Evolutionary conservation across 345 rosid genomes (phyloP), one percentile per base, ranked within the genome.

Genomic region (Eucalyptus regnans): DNA sequence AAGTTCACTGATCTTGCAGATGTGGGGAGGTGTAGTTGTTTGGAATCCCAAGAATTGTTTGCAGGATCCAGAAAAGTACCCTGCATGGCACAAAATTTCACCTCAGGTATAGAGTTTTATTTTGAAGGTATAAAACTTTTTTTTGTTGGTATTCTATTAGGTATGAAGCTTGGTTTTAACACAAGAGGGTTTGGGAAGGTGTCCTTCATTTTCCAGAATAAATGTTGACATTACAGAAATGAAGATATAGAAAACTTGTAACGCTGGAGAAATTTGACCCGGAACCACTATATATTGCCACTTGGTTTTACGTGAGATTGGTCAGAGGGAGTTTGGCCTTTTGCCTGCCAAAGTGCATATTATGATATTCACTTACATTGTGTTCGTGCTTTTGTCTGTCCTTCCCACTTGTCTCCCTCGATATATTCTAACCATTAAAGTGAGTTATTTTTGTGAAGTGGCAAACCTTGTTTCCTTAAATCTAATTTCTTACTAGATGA

Each of bases 11-110:
- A 87, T 87, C 89, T 84, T 89, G 80, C 92, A 97, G 99, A 98
- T 96, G 99, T 98, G 99, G 99, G 99, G 99, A 86, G 96, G 99
- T 86, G 94, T 97, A 79, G 93, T 95, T 90, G 97, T 97, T 64
- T 98, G 98, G 98, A 96, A 96, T 89, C 97, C 97, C 18, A 87
- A 20, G 79, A 91, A 89, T 91, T 96, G 99, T 92, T 92, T 88
- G 31, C 91, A 92, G 90, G 91, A 91, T 88, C 89, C 94, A 81
- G 93, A 89, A 92, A 90, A 50, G 89, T 43, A 89, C 81, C 91
- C 91, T 89, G 91, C 76, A 87, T 90, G 91, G 93, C 94, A 90
- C 88, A 88, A 88, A 46, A 90, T 98, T 62, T 92, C 96, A 33
- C 56, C 90, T 91, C 92, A 97, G 98, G 99, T 97, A 51, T 87